Evolutionary conservation across 805 yeast species (phyloP), one percentile per base, ranked within the genome.

Genomic region (Candida endomychidarum): DNA sequence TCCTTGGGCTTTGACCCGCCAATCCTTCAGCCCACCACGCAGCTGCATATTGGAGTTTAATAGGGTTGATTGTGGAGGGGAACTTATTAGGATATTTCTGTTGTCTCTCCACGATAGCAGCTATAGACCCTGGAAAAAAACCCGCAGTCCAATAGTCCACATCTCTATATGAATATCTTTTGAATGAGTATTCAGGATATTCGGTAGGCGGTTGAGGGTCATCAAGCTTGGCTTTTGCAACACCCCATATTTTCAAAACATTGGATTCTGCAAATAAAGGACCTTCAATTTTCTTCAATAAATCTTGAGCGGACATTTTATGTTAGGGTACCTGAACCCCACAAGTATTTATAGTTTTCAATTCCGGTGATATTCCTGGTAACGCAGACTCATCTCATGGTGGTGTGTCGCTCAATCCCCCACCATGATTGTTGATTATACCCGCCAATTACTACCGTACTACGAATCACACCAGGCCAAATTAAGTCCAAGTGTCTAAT

Each of bases 241-340:
- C 40, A 4, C 49, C 49, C 52, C 52, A 47, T 15, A 48, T 41
- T 28, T 48, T 46, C 9, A 47, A 45, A 2, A 48, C 42, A 12
- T 40, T 23, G 4, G 43, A 36, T 12, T 46, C 48, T 6, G 44
- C 33, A 21, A 18, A 41, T 12, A 48, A 38, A 8, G 40, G 27
- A 10, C 33, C 32, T 27, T 34, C 41, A 17, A 46, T 30, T 14
- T 28, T 25, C 5, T 38, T 14, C 9, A 37, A 23, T 5, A 26
- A 8, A 6, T n/a, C 29, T 26, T 26, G 18, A 26, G 12, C 17
- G 12, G 8, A n/a, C n/a, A n/a, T n/a, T n/a, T n/a, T n/a, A n/a
- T n/a, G n/a, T n/a, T n/a, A n/a, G n/a, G n/a, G n/a, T n/a, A n/a
- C n/a, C n/a, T n/a, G n/a, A n/a, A n/a, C n/a, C n/a, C n/a, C n/a